Conservation (phyloP, 1,284 basidiomycete species). For the Ceratobasidium sp. region DNA sequence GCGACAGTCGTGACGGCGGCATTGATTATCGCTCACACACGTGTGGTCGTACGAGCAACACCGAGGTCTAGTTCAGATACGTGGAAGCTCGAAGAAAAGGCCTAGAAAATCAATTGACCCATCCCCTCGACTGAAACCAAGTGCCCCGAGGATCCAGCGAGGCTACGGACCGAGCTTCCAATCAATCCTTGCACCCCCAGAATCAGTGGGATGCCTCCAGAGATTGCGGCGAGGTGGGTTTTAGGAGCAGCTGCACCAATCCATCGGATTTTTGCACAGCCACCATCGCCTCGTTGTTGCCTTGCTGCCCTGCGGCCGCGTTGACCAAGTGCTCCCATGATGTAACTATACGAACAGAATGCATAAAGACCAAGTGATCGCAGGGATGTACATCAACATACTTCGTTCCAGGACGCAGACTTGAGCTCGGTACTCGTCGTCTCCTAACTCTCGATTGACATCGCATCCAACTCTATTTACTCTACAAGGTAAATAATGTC, state of each 20-base stretch:
- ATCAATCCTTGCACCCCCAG: background rate
- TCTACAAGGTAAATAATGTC: too few relatives aligned
- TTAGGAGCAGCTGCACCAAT: background rate
- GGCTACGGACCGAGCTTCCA: background rate
- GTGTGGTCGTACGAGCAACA: too few relatives aligned
- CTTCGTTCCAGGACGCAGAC: conserved; percentile 20
- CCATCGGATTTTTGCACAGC: conserved; percentile 4
- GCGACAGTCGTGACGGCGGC: background rate
- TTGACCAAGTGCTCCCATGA: conserved; percentile 1
- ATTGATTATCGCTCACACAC: background rate
- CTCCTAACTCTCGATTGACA: too few relatives aligned
- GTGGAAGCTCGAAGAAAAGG: background rate
- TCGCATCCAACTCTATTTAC: too few relatives aligned
- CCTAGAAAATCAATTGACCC: background rate
- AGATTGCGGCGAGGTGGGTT: background rate
- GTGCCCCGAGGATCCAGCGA: background rate
- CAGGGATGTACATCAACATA: conserved; percentile 9
- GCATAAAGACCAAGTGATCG: background rate
- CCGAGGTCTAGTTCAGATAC: too few relatives aligned
- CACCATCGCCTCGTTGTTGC: conserved; percentile 21
- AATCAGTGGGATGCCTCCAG: background rate
- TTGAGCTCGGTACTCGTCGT: conserved; percentile 15
- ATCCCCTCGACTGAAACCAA: background rate
- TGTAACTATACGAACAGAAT: conserved; percentile 7
- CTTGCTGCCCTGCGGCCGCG: background rate